Percentiles rank a stretch among this genome's conserved stretches.
phyloP scores from a whole-genome alignment of 2,329 filamentous ascomycete species.

The Bipolaris victoriae region DNA sequence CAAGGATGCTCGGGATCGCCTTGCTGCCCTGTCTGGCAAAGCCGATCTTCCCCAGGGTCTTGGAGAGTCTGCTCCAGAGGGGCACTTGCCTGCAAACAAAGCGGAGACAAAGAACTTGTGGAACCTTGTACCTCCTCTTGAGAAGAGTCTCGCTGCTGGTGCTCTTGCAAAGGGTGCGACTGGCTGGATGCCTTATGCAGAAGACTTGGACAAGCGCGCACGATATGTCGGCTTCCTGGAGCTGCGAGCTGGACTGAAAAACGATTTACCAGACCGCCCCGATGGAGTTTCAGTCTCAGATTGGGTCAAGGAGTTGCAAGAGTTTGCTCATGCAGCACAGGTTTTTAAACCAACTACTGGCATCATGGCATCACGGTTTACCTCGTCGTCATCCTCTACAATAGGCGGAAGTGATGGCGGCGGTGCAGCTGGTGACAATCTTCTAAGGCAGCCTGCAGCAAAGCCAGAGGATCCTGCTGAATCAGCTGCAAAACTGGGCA shows the following conservation, averaged over 20 bases:
- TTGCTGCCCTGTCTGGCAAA: slow-evolving; percentile 78
- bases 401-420: slow-evolving; percentile 24
- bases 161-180: slow-evolving; percentile 58
- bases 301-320: slow-evolving; percentile 77
- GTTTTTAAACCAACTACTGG: slow-evolving; percentile 93
- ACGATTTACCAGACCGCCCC: slow-evolving; percentile 63
- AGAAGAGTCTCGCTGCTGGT: slow-evolving; percentile 52
- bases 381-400: slow-evolving; percentile 58
- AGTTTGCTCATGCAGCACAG: slow-evolving; percentile 76
- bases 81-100: slow-evolving; percentile 67
- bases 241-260: slow-evolving; percentile 66
- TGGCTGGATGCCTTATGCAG: slow-evolving; percentile 81
- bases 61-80: slow-evolving; percentile 73
- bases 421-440: slow-evolving; percentile 37
- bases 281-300: slow-evolving; percentile 67
- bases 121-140: slow-evolving; percentile 53
- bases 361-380: slow-evolving; percentile 92
- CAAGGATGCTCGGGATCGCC: slow-evolving; percentile 74
- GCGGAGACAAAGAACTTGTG: slow-evolving; percentile 62
- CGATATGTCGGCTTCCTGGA: slow-evolving; percentile 86
- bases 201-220: slow-evolving; percentile 77
- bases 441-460: slow-evolving; percentile 56
- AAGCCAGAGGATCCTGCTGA: slow-evolving; percentile 79
- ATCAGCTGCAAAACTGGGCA: slow-evolving; percentile 84
- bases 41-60: slow-evolving; percentile 76